A percentile compares a stretch with the other conserved stretches of the same genome.
Evolutionary conservation across 2,329 filamentous ascomycete genomes (phyloP).

Genomic region (Emmonsiellopsis sp.): DNA sequence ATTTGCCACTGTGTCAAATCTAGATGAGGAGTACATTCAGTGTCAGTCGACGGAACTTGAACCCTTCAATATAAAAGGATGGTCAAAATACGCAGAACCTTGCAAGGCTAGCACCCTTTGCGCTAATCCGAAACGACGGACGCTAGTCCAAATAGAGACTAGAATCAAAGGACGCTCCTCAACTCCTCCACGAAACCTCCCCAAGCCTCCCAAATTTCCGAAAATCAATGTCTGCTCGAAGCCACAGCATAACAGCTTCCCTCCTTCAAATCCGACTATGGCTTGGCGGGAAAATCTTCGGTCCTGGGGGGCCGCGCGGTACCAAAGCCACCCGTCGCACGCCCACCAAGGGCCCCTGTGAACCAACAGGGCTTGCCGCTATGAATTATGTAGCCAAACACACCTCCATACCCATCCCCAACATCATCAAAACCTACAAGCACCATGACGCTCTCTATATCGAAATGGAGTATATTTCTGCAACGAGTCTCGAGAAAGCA

Average conservation of each 20-base stretch:
- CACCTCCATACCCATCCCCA: not conserved
- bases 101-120: no score
- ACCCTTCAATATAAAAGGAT: no score
- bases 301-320: not conserved
- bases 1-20: no score
- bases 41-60: no score
- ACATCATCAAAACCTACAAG: not conserved
- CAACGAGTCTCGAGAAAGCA: not conserved
- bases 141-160: no score
- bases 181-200: no score
- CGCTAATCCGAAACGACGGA: no score
- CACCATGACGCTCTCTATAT: not conserved
- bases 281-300: not conserved
- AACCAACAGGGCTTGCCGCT: not conserved
- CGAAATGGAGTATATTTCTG: not conserved
- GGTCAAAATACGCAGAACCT: no score
- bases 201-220: no score
- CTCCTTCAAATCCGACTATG: not conserved
- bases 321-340: not conserved
- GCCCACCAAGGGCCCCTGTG: not conserved
- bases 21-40: no score
- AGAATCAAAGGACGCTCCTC: no score
- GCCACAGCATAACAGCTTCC: not conserved
- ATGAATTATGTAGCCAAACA: not conserved
- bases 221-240: no score